A percentile compares a stretch with the other conserved stretches of the same genome.
Conservation (phyloP, 2,329 filamentous ascomycete species). For the Fusarium nelsonii region DNA sequence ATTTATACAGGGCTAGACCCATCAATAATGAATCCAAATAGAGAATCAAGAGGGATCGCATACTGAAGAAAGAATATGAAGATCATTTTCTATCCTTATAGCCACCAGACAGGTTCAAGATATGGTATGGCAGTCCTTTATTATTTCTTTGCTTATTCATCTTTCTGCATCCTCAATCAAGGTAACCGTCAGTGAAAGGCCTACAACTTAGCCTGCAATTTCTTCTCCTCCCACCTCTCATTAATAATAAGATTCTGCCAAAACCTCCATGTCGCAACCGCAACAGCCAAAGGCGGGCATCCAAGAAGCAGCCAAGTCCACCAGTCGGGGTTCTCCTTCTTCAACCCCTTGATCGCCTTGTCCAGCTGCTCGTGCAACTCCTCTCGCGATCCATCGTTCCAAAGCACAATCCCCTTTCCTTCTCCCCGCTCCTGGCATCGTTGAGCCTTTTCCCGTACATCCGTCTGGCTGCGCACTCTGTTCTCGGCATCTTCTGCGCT, state of each 20-base stretch:
- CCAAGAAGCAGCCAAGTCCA: constrained; percentile 81
- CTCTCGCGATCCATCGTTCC: constrained; percentile 85
- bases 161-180: neutral
- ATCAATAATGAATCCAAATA: no score
- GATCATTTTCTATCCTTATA: neutral
- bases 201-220: constrained; percentile 51
- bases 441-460: constrained; percentile 85
- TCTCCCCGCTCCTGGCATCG: constrained; percentile 74
- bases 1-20: no score
- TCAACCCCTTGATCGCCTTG: constrained; percentile 73
- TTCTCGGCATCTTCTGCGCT: constrained; percentile 89
- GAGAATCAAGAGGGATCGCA: no score
- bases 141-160: neutral
- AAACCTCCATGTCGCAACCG: constrained; percentile 77
- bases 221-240: constrained; percentile 74
- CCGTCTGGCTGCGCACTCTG: constrained; percentile 85
- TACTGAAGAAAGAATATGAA: no score
- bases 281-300: constrained; percentile 80
- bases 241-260: constrained; percentile 79
- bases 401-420: constrained; percentile 82
- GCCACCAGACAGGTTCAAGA: no score
- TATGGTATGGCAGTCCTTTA: neutral
- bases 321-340: constrained; percentile 76
- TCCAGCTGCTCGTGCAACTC: constrained; percentile 77
- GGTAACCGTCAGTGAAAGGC: neutral